Percentiles rank a stretch among this genome's conserved stretches.
phyloP scores from a whole-genome alignment of 164 flowering plant genomes.

The Aristolochia californica region DNA sequence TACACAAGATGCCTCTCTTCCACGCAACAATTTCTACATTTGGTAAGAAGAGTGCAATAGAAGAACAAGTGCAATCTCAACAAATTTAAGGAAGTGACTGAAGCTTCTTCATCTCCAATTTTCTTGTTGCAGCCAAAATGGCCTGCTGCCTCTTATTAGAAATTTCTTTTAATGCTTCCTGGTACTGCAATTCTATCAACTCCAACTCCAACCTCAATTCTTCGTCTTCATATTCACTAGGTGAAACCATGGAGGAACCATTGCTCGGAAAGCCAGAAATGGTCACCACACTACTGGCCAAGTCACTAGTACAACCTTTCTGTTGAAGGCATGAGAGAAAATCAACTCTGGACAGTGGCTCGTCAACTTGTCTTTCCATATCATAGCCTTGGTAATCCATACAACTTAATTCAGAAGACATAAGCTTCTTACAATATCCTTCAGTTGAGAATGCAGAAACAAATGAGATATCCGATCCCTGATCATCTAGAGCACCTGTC shows the following conservation, averaged over 20 bases:
- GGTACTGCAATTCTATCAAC: constrained; percentile 40
- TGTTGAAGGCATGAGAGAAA: constrained; percentile 1
- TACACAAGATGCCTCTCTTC: constrained; percentile 2
- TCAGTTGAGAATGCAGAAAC: constrained; percentile 27
- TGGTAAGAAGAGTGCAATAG: constrained; percentile 7
- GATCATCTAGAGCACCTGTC: constrained; percentile 13
- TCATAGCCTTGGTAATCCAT: constrained; percentile 11
- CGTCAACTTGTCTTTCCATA: constrained; percentile 5
- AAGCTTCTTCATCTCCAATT: constrained; percentile 26
- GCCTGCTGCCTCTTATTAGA: constrained; percentile 38
- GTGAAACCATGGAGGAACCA: constrained; percentile 15
- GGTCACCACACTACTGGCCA: constrained; percentile 1
- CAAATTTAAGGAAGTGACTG: not conserved
- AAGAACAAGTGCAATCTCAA: constrained; percentile 1
- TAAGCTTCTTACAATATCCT: constrained; percentile 10
- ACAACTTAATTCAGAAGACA: constrained; percentile 13
- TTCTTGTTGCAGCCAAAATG: constrained; percentile 33
- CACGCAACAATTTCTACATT: constrained; percentile 12
- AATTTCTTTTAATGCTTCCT: constrained; percentile 35
- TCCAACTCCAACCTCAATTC: constrained; percentile 37
- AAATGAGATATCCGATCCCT: constrained; percentile 24
- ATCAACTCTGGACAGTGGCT: constrained; percentile 8
- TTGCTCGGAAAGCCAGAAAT: constrained; percentile 13
- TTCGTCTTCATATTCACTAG: constrained; percentile 17
- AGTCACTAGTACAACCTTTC: constrained; percentile 4